Base-by-base conservation (phyloP, 2,329 filamentous ascomycete genomes). In the Penicillium frequentans region DNA sequence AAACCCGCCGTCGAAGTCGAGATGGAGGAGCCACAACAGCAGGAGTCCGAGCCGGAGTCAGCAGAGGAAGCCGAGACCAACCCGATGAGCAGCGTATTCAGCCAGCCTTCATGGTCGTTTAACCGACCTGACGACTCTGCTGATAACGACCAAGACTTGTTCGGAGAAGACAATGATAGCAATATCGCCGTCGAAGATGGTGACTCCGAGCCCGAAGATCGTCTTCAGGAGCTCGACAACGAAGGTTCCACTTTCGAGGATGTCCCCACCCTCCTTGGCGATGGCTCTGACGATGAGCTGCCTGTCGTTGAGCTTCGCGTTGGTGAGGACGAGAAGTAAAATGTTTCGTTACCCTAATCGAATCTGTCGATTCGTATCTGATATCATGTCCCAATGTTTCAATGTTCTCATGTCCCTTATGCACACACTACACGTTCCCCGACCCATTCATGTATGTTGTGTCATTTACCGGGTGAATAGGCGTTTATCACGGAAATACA, bases 1-100 rank as follows among this genome's bases (percentile, higher is more conserved):
- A 83, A 84, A 49, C 72, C 74, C 56, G 77, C 74, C 56, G 77
- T 80, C 39, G 77, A 79, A 13, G 71, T 68, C 48, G 62, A 67
- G 57, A 70, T 70, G 63, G 71, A 73, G 65, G 60, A 68, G 67
- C 58, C 53, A 21, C 39, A 29, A 61, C 66, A 31, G 60, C 68
- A n/a, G 19, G 29, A 37, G 29, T 21, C 42, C 13, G 43, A 53
- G 31, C 50, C 13, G 9, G 50, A 53, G 6, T 47, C 43, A 9
- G 14, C 27, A 37, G 60, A 58, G 39, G 63, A 62, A 24, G 59
- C 61, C 54, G 46, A 55, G n/a, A 2, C 13, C 33, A 66, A 66
- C 46, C 55, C 68, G 49, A 63, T 71, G 24, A 35, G 29, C 27
- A 44, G 6, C 54, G 63, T 63, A 58, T 56, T 65, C 64, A 54